Evolutionary conservation across 768 basidiomycete genomes (phyloP).

Genomic region (Udeniomyces megalosporus): DNA sequence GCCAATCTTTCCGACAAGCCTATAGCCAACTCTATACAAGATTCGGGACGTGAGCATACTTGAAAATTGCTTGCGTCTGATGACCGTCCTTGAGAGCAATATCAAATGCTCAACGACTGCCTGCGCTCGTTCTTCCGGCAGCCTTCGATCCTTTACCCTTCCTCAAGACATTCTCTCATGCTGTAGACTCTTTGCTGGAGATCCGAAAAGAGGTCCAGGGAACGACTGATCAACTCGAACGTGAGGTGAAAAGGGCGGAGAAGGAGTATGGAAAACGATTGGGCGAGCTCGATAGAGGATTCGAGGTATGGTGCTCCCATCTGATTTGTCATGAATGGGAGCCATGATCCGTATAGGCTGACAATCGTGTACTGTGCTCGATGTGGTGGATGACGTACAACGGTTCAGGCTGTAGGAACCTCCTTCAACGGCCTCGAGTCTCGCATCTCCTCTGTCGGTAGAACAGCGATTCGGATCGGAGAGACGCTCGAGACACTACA

Average conservation of each 20-base stretch:
- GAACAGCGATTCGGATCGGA: constrained; percentile 89
- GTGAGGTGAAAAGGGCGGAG: constrained; percentile 71
- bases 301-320: constrained; percentile 48
- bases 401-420: constrained; percentile 56
- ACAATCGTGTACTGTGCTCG: too few species aligned
- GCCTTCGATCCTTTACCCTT: constrained; percentile 93
- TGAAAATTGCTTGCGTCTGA: not conserved
- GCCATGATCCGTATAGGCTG: not conserved
- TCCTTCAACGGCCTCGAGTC: constrained; percentile 81
- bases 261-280: constrained; percentile 88
- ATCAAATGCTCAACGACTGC: too few species aligned
- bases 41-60: constrained; percentile 55
- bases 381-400: too few species aligned
- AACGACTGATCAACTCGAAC: constrained; percentile 82
- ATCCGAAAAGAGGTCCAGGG: constrained; percentile 78
- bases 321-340: not conserved
- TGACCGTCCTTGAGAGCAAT: too few species aligned
- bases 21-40: constrained; percentile 66
- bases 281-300: constrained; percentile 78
- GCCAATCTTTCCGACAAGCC: constrained; percentile 71
- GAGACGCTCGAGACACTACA: constrained; percentile 51
- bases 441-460: constrained; percentile 80
- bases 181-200: constrained; percentile 71
- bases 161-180: constrained; percentile 76
- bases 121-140: constrained; percentile 23